Percentiles rank a stretch among this genome's conserved stretches.
phyloP scores from a whole-genome alignment of 805 yeast genomes.

The Kluyveromyces aestuarii region DNA sequence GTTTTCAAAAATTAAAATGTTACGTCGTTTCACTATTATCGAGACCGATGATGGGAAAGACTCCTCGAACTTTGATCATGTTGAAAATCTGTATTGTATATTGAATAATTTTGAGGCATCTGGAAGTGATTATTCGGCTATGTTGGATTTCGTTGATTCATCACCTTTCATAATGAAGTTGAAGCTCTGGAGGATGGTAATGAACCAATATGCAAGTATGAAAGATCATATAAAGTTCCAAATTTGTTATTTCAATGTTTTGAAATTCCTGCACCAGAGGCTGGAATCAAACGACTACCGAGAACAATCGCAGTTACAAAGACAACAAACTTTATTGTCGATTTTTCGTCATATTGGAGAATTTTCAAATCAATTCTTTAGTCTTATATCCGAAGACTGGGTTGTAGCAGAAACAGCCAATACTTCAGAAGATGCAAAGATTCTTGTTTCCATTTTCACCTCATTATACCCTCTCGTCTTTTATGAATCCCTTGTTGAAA shows the following conservation, averaged over 20 bases:
- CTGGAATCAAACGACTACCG: slow-evolving; percentile 21
- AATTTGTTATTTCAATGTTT: slow-evolving; percentile 42
- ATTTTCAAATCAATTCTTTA: slow-evolving; percentile 34
- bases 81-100: slow-evolving; percentile 37
- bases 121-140: slow-evolving; percentile 38
- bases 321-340: slow-evolving; percentile 38
- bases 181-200: slow-evolving; percentile 66
- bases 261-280: slow-evolving; percentile 37
- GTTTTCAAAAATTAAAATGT: slow-evolving; percentile 60
- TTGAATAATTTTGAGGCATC: slow-evolving; percentile 13
- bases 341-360: slow-evolving; percentile 47
- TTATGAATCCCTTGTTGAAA: slow-evolving; percentile 42
- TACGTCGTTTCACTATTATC: slow-evolving; percentile 28
- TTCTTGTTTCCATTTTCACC: slow-evolving; percentile 27
- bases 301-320: slow-evolving; percentile 21
- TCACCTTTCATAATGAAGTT: slow-evolving; percentile 61
- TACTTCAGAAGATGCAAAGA: slow-evolving; percentile 8
- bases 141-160: slow-evolving; percentile 48
- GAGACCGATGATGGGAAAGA: slow-evolving; percentile 37
- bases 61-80: slow-evolving; percentile 7
- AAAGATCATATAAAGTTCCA: slow-evolving; percentile 30
- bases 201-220: slow-evolving; percentile 41
- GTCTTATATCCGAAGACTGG: slow-evolving; percentile 31
- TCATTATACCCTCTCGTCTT: slow-evolving; percentile 40
- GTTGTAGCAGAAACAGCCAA: slow-evolving; percentile 6